Conservation (phyloP, 257 asterid species). For the Nicotiana noctiflora region DNA sequence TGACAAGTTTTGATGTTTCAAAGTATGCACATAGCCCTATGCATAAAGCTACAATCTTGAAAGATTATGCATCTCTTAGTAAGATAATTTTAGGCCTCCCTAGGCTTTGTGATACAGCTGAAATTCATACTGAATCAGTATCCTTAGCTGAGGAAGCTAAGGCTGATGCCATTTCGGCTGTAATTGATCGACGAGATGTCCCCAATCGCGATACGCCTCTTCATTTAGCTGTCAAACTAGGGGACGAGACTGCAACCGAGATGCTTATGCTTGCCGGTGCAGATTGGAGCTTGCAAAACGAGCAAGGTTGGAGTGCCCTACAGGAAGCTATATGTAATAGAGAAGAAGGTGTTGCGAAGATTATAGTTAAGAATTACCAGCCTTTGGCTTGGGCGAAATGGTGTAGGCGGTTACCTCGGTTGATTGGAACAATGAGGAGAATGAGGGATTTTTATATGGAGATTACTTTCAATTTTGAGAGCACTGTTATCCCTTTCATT, state of each 20-base stretch:
- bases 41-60: constrained; percentile 71
- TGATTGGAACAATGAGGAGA: constrained; percentile 79
- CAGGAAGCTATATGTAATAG: constrained; percentile 90
- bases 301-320: constrained; percentile 94
- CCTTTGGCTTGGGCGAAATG: constrained; percentile 98
- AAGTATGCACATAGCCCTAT: constrained; percentile 80
- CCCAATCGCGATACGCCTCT: constrained; percentile 90
- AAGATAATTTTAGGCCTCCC: constrained; percentile 61
- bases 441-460: constrained; percentile 98
- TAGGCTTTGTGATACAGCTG: constrained; percentile 59
- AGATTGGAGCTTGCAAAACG: constrained; percentile 98
- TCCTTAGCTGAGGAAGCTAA: constrained; percentile 77
- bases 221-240: constrained; percentile 81
- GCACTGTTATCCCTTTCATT: constrained; percentile 88
- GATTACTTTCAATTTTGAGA: constrained; percentile 83
- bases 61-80: constrained; percentile 67
- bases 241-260: constrained; percentile 74
- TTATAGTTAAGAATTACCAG: constrained; percentile 82
- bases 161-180: constrained; percentile 72
- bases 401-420: constrained; percentile 92
- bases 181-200: constrained; percentile 81
- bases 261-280: constrained; percentile 98
- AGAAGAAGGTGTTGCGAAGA: constrained; percentile 81
- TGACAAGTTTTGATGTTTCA: constrained; percentile 65
- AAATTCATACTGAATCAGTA: constrained; percentile 54